Base-by-base conservation (phyloP, 495 filamentous ascomycete genomes). In the Jackrogersella minutella region DNA sequence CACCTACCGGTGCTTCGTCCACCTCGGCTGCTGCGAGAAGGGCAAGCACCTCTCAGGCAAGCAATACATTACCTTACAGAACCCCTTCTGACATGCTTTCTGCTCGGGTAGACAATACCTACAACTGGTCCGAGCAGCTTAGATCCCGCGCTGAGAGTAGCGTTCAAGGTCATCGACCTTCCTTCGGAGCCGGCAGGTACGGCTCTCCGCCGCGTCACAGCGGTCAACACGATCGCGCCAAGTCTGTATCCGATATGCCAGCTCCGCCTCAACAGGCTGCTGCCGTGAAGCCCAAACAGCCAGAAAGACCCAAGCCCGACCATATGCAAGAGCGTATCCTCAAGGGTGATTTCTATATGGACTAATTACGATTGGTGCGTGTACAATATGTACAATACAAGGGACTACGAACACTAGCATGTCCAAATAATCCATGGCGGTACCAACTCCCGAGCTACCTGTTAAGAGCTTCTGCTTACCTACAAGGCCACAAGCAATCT, bases 271-370 rank as follows among this genome's bases (percentile, higher is more conserved):
- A 74, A 50, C 77, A 81, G 70, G 73, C 80, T 16, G 77, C 82
- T 14, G 30, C 70, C 24, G 66, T 73, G 41, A 73, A 76, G 54
- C 67, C 80, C 6, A 78, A 81, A 40, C 80, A 80, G 2, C 75
- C 81, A 43, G 85, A 85, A 74, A 83, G 86, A 60, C 86, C 82
- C 58, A 89, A 91, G 74, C 92, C 93, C 11, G 95, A 99, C 79
- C 88, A 87, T 68, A 93, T 97, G 80, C 92, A 96, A 78, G 95
- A 99, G 83, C 87, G 96, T 64, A 97, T 99, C 66, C 81, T 99
- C 60, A 93, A 96, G 77, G 95, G 95, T 30, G 95, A 99, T 69
- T 97, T 99, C 72, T 93, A 93, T 78, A 97, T 98, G 93, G 95
- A 99, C 72, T 99, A 82, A 82, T 33, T 7, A n/a, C 10, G 28